These are phyloP conservation scores for Gyrodon lividus DNA, from an alignment of 768 basidiomycete species.

Conservation along the genomic window DNA sequence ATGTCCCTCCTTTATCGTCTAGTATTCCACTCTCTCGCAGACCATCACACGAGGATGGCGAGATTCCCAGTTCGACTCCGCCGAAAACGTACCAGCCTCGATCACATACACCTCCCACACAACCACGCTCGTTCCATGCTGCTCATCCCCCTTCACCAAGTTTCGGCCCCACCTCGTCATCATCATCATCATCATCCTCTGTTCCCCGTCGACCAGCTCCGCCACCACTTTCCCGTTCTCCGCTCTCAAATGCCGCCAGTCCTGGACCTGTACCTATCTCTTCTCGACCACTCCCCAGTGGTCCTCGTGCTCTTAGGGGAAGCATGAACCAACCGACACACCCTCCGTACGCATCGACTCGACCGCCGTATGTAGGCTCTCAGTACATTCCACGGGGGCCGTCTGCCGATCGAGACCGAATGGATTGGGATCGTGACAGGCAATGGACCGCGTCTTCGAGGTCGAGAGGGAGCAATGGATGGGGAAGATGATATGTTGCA, in stretches of 20 bases:
- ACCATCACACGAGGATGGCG: slow-evolving; percentile 51
- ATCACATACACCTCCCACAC: slow-evolving; percentile 46
- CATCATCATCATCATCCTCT: slow-evolving; percentile 16
- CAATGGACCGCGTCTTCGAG: slow-evolving; percentile 28
- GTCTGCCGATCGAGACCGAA: slow-evolving; percentile 49
- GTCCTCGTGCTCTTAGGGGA: slow-evolving; percentile 39
- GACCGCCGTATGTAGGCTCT: slow-evolving; percentile 26
- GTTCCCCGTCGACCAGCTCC: slow-evolving; percentile 31
- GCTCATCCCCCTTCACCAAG: slow-evolving; percentile 26
- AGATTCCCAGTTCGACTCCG: slow-evolving; percentile 43
- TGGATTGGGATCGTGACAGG: slow-evolving; percentile 46
- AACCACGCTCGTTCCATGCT: slow-evolving; percentile 45
- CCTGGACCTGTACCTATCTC: slow-evolving; percentile 21
- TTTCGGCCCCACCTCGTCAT: slow-evolving; percentile 17
- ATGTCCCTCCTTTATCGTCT: slow-evolving; percentile 4
- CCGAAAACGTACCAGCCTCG: slow-evolving; percentile 36
- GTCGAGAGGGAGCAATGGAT: slow-evolving; percentile 36
- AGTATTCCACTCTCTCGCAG: slow-evolving; percentile 23
- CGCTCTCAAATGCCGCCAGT: slow-evolving; percentile 21
- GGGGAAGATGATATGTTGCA: slow-evolving; percentile 26
- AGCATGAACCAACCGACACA: slow-evolving; percentile 24
- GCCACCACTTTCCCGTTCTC: slow-evolving; percentile 31
- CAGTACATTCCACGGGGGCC: slow-evolving; percentile 49
- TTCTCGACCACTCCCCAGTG: slow-evolving; percentile 38
- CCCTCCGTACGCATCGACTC: slow-evolving; percentile 14